A percentile compares a stretch with the other conserved stretches of the same genome.
Conservation (phyloP, 202 grass and related monocot genomes). For the Schoenoplectus tabernaemontani region DNA sequence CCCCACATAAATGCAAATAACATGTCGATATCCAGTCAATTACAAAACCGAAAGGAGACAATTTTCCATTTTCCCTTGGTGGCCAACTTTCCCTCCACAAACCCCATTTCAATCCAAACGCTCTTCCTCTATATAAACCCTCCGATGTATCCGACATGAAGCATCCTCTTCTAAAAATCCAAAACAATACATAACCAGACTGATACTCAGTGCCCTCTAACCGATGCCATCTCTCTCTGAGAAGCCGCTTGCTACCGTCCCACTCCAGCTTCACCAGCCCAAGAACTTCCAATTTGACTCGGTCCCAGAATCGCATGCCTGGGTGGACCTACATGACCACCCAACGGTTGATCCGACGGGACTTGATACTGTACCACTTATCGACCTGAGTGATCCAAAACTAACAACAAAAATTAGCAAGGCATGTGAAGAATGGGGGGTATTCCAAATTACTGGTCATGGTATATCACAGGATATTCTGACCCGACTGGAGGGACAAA, state of each 20-base stretch:
- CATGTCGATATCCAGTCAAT: conserved; percentile 14
- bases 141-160: background rate
- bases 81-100: conserved; percentile 32
- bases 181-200: background rate
- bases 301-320: conserved; percentile 48
- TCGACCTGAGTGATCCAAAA: conserved; percentile 27
- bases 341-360: conserved; percentile 21
- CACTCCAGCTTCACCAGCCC: conserved; percentile 6
- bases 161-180: background rate
- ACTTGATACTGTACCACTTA: conserved; percentile 28
- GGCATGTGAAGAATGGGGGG: conserved; percentile 57
- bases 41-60: conserved; percentile 13
- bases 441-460: conserved; percentile 50
- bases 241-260: background rate
- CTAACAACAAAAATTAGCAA: background rate
- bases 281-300: conserved; percentile 57
- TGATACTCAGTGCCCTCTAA: background rate
- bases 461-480: conserved; percentile 12
- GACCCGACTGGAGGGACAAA: conserved; percentile 24
- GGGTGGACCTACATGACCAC: conserved; percentile 26
- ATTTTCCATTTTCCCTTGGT: conserved; percentile 15
- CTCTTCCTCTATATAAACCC: conserved; percentile 24
- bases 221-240: conserved; percentile 6
- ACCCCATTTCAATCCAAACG: conserved; percentile 12
- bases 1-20: conserved; percentile 12